phyloP scores from a whole-genome alignment of 106 monocot genomes.

The Hemerocallis citrina region DNA sequence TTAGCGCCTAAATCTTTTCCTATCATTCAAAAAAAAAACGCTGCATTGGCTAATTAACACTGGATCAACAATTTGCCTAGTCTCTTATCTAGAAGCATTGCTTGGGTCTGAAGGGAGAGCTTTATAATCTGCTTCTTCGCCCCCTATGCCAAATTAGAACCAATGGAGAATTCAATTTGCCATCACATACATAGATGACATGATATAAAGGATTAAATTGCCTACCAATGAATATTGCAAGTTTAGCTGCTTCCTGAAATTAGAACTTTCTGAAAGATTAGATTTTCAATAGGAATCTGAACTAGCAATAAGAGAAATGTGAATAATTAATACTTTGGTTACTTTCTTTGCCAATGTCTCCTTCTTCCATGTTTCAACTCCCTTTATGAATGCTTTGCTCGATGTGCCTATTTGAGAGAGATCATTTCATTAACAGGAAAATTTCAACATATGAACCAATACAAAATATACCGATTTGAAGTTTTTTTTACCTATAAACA shows the following conservation, averaged over 20 bases:
- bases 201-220: not conserved
- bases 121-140: slow-evolving; percentile 32
- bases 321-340: not conserved
- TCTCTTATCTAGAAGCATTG: slow-evolving; percentile 3
- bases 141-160: not conserved
- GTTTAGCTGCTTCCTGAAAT: slow-evolving; percentile 36
- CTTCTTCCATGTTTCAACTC: slow-evolving; percentile 65
- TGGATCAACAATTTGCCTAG: slow-evolving; percentile 3
- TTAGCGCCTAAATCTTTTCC: too few relatives aligned
- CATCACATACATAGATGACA: not conserved
- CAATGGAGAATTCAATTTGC: not conserved
- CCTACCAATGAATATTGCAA: slow-evolving; percentile 17
- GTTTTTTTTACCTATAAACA: slow-evolving; percentile 60
- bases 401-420: slow-evolving; percentile 28
- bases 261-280: not conserved
- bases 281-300: not conserved
- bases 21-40: not conserved
- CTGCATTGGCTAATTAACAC: slow-evolving; percentile 8
- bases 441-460: not conserved
- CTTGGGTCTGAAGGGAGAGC: slow-evolving; percentile 32
- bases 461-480: too few relatives aligned
- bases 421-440: not conserved
- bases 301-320: not conserved
- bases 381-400: slow-evolving; percentile 52
- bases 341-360: slow-evolving; percentile 53